Evolutionary conservation across 176 grass and related monocot genomes (phyloP), one percentile per base, ranked within the genome.

Genomic region (Tillandsia fasciculata): DNA sequence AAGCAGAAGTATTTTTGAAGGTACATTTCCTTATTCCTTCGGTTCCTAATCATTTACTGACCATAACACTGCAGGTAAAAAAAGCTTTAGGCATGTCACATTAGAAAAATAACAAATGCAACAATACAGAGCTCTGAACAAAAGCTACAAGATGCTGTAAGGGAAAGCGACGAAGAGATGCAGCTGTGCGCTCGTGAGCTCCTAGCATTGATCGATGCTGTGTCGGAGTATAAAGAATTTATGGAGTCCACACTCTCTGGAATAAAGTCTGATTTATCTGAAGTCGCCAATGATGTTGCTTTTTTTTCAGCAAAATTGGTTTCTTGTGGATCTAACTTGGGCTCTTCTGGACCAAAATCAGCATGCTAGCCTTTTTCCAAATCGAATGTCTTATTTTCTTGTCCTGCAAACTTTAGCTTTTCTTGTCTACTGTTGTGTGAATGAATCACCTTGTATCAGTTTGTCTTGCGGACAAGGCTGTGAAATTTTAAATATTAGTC

Each of bases 221-320:
- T 87, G n/a, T 51, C 75, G 5, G 82, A 84, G 29, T 70, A 87
- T 67, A 93, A 87, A 78, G 82, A 93, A 75, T 86, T 53, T 12
- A 85, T 90, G 74, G 86, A 92, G 64, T 48, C 72, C 20, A 57
- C 53, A 49, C 54, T 67, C 27, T 59, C 67, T 70, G 65, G 52
- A 10, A 75, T 79, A 26, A 90, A 81, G 52, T 72, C 69, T 69
- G 94, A 82, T 2, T 77, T 99, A 0, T 79, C 77, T 22, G 94
- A 87, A 85, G n/a, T 68, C 27, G 76, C 72, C 11, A 89, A 87
- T 47, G 53, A 56, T 49, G 76, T 97, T 54, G 73, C 86, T 22
- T 79, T 77, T 29, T 59, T 91, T 26, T 69, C 78, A 26, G 67
- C 73, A 61, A 91, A 88, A 22, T 63, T 58, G 2, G 61, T 50